Percentiles rank a stretch among this genome's conserved stretches.
These are phyloP conservation scores for Fusarium bulbicola DNA, from an alignment of 2,329 filamentous ascomycete genomes.

Conservation along the genomic window DNA sequence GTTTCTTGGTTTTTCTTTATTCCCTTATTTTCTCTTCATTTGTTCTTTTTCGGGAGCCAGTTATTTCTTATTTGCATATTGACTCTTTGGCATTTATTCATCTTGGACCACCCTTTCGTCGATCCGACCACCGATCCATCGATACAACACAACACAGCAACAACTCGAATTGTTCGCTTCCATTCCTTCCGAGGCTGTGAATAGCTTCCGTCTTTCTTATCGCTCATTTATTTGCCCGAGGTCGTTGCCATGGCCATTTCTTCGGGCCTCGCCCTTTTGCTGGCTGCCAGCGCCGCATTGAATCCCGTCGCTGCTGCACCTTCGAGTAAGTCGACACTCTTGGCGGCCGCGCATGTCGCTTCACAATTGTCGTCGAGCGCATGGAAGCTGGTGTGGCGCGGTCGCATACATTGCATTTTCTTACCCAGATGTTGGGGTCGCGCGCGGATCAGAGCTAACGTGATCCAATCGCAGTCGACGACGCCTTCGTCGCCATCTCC, in stretches of 20 bases:
- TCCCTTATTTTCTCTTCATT: not conserved
- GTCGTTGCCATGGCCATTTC: slow-evolving; percentile 36
- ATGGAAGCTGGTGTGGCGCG: not conserved
- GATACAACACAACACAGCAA: not conserved
- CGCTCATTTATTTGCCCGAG: not conserved
- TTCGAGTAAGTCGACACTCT: slow-evolving; percentile 24
- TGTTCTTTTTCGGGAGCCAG: slow-evolving; percentile 2
- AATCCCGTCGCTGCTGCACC: slow-evolving; percentile 31
- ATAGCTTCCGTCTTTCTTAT: slow-evolving; percentile 2
- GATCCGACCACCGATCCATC: slow-evolving; percentile 9
- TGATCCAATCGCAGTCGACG: slow-evolving; percentile 24
- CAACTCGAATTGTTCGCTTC: not conserved
- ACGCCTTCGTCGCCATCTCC: slow-evolving; percentile 27
- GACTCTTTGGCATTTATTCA: not conserved
- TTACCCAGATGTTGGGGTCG: not conserved
- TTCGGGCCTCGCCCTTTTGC: slow-evolving; percentile 36
- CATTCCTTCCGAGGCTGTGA: not conserved
- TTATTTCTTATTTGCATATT: slow-evolving; percentile 1
- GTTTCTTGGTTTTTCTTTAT: slow-evolving; percentile 7
- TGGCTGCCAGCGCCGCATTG: slow-evolving; percentile 39
- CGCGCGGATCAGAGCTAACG: slow-evolving; percentile 18
- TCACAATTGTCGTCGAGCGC: not conserved
- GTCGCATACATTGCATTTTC: not conserved
- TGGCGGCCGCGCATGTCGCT: not conserved
- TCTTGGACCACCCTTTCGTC: not conserved